A percentile compares a stretch with the other conserved stretches of the same genome.
Evolutionary conservation across 2,329 filamentous ascomycete species (phyloP).

Genomic region (Botrytis hyacinthi): DNA sequence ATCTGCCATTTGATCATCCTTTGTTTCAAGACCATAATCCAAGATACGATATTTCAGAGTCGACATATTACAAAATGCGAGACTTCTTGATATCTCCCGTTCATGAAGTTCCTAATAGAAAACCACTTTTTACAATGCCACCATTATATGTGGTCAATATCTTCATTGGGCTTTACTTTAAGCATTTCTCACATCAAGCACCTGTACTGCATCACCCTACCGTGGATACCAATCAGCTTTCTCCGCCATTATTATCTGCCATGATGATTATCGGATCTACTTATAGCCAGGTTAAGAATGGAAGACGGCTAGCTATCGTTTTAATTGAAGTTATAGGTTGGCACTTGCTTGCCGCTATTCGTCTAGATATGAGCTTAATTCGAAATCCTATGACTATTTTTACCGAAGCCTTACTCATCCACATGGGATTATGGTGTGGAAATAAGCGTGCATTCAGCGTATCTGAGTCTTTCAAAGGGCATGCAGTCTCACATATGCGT

Average conservation of each 20-base stretch:
- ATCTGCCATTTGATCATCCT: conserved; percentile 25
- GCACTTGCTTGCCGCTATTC: conserved; percentile 29
- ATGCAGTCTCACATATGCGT: conserved; percentile 30
- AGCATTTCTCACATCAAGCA: conserved; percentile 33
- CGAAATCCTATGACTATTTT: conserved; percentile 32
- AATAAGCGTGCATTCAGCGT: conserved; percentile 33
- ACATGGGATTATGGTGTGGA: conserved; percentile 32
- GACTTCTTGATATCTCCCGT: conserved; percentile 7
- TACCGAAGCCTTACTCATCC: conserved; percentile 31
- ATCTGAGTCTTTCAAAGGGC: conserved; percentile 30
- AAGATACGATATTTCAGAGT: conserved; percentile 31
- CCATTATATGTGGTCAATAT: conserved; percentile 29
- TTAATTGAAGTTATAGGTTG: conserved; percentile 31
- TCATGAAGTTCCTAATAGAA: not conserved
- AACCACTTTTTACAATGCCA: conserved; percentile 26
- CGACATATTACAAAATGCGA: conserved; percentile 19
- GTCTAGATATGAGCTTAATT: conserved; percentile 30
- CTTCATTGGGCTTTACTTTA: conserved; percentile 33
- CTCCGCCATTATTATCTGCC: conserved; percentile 29
- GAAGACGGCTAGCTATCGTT: conserved; percentile 31
- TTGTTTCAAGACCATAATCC: conserved; percentile 27
- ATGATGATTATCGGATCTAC: conserved; percentile 33
- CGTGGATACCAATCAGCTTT: conserved; percentile 31
- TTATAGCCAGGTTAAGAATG: conserved; percentile 30
- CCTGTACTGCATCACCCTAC: conserved; percentile 33